phyloP scores from a whole-genome alignment of 2,329 filamentous ascomycete genomes.

The Diplodia mutila region DNA sequence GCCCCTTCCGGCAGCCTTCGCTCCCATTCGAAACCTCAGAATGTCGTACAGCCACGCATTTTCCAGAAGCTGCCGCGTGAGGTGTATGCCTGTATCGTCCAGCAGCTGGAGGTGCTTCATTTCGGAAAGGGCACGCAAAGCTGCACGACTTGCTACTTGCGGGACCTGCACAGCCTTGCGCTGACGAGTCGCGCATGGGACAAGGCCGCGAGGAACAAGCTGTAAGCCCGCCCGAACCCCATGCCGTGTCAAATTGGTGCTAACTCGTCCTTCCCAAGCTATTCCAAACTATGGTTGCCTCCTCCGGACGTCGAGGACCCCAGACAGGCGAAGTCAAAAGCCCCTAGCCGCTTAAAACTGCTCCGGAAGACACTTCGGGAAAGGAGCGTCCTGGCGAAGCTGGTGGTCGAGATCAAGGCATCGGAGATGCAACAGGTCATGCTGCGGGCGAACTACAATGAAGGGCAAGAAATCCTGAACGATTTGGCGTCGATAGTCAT shows the following conservation, averaged over 20 bases:
- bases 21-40: conserved; percentile 1
- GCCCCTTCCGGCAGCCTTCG: background rate
- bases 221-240: conserved; percentile 46
- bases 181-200: conserved; percentile 62
- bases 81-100: conserved; percentile 59
- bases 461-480: conserved; percentile 56
- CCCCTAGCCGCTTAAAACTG: conserved; percentile 56
- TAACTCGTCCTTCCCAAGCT: conserved; percentile 42
- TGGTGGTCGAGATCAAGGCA: conserved; percentile 59
- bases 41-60: conserved; percentile 33
- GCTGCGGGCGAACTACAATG: conserved; percentile 41
- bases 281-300: conserved; percentile 54
- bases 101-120: conserved; percentile 55
- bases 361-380: conserved; percentile 59
- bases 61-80: conserved; percentile 56
- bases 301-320: conserved; percentile 45
- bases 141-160: conserved; percentile 59
- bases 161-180: conserved; percentile 57
- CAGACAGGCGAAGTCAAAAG: conserved; percentile 45
- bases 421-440: conserved; percentile 51
- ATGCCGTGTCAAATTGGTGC: no score
- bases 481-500: conserved; percentile 61
- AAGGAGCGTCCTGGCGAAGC: conserved; percentile 54
- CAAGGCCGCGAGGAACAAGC: conserved; percentile 52
- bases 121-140: conserved; percentile 34